Evolutionary conservation across 2,329 filamentous ascomycete genomes (phyloP), one percentile per base, ranked within the genome.

Genomic region (Cadophora luteo-olivacea): DNA sequence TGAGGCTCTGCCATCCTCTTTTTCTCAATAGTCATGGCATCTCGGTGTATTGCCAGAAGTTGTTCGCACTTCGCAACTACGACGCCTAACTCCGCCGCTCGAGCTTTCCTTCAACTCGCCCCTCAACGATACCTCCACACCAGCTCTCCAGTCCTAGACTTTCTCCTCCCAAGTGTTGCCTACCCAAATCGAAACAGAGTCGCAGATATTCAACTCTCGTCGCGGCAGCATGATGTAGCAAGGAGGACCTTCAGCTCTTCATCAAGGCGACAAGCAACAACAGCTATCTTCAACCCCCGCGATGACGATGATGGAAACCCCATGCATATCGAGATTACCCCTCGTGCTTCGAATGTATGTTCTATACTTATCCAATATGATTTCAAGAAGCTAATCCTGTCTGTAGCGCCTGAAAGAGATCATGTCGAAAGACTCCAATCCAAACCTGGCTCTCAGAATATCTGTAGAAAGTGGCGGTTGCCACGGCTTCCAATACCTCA

Each of bases 401-500:
- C 45, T 48, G 6, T 45, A 78, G 77, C 72, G 76, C 33, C 67
- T 78, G 19, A 75, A 73, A 70, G 86, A 93, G 72, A 97, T 96
- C 71, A 94, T 93, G 85, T 77, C 81, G 48, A 87, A 89, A 74
- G 89, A 92, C 75, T 77, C 79, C 22, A 97, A 97, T 78, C 92
- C 93, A 1, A 85, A 92, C 76, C 87, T 97, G 38, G 92, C 94
- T 29, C 86, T 99, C n/a, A 92, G 95, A 64, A 92, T 99, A 73
- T 91, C 92, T 70, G 94, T 99, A 68, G 94, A 97, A 77, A 93
- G 91, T 67, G 96, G 96, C 72, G 96, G 96, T 66, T 99, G 96
- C 80, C 96, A 99, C 81, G 96, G 96, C 61, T 99, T 99, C 80
- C 96, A 99, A 79, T 99, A 99, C 78, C 83, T 97, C 58, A 97